Base-by-base conservation (phyloP, 192 early-diverging fungal species). In the Glomus cerebriforme region DNA sequence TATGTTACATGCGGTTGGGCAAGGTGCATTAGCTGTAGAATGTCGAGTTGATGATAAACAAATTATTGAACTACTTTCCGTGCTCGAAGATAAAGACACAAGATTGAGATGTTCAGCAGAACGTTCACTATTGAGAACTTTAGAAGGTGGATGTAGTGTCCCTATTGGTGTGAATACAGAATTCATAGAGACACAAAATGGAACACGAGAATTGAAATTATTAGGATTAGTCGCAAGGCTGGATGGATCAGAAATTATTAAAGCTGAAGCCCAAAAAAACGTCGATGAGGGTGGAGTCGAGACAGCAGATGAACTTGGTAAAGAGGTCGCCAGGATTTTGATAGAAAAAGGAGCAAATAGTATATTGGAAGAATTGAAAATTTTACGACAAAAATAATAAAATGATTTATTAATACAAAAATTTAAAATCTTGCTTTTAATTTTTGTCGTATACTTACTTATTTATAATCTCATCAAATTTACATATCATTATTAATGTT, bases 131-230 rank as follows among this genome's bases (percentile, higher is more conserved):
- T 96, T 97, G 95, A 88, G 92, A 31, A 87, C 83, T 37, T 84
- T 99, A 29, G 95, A 99, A 85, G 97, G 97, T 47, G 97, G 97
- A 4, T 99, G 97, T 86, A 93, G 90, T 66, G 96, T 99, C 60
- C 96, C 97, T 5, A 92, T 98, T 78, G 97, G 96, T 39, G 96
- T 97, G 19, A 89, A 83, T 75, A 89, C 93, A 1, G 73, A 73
- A 73, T 92, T 89, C 84, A 74, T 82, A 73, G 82, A 39, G 27
- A 49, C 59, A 27, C 79, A 47, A 47, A 34, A 37, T n/a, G 68
- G 67, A 49, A 79, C 84, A 26, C 67, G 79, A 2, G 49, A 35
- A 49, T 83, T 96, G 39, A 59, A 34, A 26, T 77, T 98, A 75
- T 84, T 78, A 69, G 94, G 91, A 0, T 75, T 92, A 35, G 97